Base-by-base conservation (phyloP, 164 flowering plant species). In the Houttuynia cordata region DNA sequence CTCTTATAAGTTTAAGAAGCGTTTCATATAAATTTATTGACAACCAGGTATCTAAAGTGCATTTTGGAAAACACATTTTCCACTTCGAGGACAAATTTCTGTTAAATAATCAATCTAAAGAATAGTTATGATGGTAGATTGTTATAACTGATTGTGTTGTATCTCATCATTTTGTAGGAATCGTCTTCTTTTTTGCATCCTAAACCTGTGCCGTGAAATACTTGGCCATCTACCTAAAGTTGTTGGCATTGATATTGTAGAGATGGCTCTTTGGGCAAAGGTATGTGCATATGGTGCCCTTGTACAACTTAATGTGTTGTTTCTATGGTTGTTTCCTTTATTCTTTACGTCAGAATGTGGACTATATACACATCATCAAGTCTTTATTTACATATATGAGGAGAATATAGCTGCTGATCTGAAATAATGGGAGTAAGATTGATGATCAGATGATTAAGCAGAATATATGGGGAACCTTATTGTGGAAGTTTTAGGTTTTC, bases 231-330 rank as follows among this genome's bases (percentile, higher is more conserved):
- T 91, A 66, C 99, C 99, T 12, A 94, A 88, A 76, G 93, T 94
- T 59, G 93, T 91, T 69, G 99, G 99, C 54, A 83, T 94, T 56
- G 99, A 94, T 83, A 79, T 94, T 25, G 99, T 94, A 74, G 99
- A 94, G 86, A 85, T 94, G 97, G 99, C 99, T 73, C 91, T 94
- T 69, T 94, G 99, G 99, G 99, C 97, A 51, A 94, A 94, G 99
- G 99, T 91, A 70, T 55, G 52, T 57, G 34, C 39, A 53, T 58
- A 10, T 7, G n/a, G 12, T 56, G 25, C 6, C 37, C 10, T 51
- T 30, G 37, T 2, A 2, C 37, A 30, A 30, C 37, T 30, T 30
- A 6, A 30, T 30, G 37, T 30, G 37, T 30, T 30, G 37, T 30
- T 30, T 2, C 37, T 30, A 30, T 30, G 10, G 2, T 0, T 58